phyloP scores from a whole-genome alignment of 805 yeast genomes.

The Zygosaccharomyces pseudorouxii region DNA sequence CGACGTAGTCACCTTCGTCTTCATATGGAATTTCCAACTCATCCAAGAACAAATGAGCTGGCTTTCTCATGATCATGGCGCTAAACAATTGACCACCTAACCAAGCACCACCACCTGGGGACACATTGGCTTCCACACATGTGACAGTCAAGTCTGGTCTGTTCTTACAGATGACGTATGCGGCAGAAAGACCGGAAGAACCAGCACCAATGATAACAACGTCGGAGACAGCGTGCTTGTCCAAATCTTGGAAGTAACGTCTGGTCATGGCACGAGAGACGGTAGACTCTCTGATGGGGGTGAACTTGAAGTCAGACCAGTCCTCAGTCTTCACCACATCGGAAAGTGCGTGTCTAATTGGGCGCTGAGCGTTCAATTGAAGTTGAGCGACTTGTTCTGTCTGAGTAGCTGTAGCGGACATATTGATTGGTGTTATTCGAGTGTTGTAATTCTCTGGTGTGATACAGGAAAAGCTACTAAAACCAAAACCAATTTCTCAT shows the following conservation, averaged over 20 bases:
- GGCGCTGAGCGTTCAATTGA: constrained; percentile 16
- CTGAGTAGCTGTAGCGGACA: constrained; percentile 18
- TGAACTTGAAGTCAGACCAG: constrained; percentile 65
- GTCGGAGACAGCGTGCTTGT: constrained; percentile 70
- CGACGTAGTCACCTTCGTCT: constrained; percentile 77
- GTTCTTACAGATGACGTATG: constrained; percentile 65
- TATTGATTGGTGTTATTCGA: constrained; percentile 2
- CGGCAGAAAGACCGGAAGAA: constrained; percentile 70
- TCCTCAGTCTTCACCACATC: constrained; percentile 38
- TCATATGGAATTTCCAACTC: constrained; percentile 63
- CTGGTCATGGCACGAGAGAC: constrained; percentile 78
- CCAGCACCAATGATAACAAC: constrained; percentile 77
- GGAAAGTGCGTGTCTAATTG: constrained; percentile 29
- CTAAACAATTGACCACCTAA: constrained; percentile 72
- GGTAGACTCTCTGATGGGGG: constrained; percentile 71
- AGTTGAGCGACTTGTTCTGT: constrained; percentile 15
- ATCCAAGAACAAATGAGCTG: constrained; percentile 64
- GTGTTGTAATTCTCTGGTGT: not conserved
- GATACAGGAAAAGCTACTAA: not conserved
- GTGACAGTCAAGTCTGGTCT: constrained; percentile 75
- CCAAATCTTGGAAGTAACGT: constrained; percentile 67
- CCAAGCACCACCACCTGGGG: constrained; percentile 80
- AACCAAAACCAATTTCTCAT: too few relatives aligned
- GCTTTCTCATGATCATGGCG: constrained; percentile 76
- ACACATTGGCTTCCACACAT: constrained; percentile 66